A percentile compares a stretch with the other conserved stretches of the same genome.
Evolutionary conservation across 441 rosid genomes (phyloP).

Genomic region (Kokia cookei): DNA sequence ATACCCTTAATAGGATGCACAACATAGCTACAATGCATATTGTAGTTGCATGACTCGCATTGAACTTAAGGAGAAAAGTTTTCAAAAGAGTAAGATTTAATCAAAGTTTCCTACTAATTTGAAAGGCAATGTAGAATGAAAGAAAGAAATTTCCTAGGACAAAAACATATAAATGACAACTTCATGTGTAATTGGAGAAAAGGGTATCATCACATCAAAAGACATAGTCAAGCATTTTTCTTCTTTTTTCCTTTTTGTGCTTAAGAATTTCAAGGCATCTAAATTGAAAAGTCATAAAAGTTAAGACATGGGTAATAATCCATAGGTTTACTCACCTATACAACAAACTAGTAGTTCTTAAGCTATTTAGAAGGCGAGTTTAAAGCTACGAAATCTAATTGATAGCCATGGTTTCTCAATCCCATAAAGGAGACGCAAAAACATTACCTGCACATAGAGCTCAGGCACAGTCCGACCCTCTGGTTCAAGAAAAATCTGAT

Average conservation of each 20-base stretch:
- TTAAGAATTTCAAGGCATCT: too few relatives aligned
- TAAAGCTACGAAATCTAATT: too few relatives aligned
- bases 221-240: not conserved
- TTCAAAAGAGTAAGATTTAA: not conserved
- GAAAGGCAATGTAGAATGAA: not conserved
- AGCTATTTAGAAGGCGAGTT: too few relatives aligned
- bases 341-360: too few relatives aligned
- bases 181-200: not conserved
- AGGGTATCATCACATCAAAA: not conserved
- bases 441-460: constrained; percentile 88
- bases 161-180: not conserved
- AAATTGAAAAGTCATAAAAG: too few relatives aligned
- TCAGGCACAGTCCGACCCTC: constrained; percentile 98
- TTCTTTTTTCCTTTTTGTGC: not conserved
- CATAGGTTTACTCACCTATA: too few relatives aligned
- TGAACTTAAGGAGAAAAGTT: not conserved
- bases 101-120: not conserved
- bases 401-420: too few relatives aligned
- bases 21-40: not conserved
- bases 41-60: not conserved
- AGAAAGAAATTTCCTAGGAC: not conserved
- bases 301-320: too few relatives aligned
- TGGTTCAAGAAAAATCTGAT: constrained; percentile 98
- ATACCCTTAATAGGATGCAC: not conserved
- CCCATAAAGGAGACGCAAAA: not conserved